Conservation (phyloP, 163 green algal species). For the Smithsoniella earleae region DNA sequence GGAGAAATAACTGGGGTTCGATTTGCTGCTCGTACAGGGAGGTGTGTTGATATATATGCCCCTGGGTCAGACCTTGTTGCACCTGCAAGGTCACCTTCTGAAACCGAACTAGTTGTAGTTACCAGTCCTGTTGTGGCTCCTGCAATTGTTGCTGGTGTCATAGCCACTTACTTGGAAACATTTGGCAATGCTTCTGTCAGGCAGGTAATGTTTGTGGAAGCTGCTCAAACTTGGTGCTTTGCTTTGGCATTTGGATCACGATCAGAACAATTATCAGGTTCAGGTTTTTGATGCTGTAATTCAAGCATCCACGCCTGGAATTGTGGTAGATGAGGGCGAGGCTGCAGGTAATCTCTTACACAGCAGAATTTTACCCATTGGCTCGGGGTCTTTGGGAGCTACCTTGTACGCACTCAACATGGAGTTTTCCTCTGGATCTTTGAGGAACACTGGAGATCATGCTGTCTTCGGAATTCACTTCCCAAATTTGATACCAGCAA, state of each 20-base stretch:
- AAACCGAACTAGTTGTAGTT: conserved; percentile 2
- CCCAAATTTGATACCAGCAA: background rate
- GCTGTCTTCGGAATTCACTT: conserved; percentile 10
- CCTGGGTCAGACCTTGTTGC: background rate
- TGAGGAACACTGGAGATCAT: background rate
- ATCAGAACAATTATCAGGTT: no score
- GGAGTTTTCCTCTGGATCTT: conserved; percentile 1
- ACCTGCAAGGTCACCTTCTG: background rate
- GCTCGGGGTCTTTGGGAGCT: background rate
- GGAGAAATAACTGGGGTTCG: background rate
- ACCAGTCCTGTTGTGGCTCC: conserved; percentile 22
- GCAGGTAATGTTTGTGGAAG: no score
- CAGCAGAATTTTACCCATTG: conserved; percentile 1
- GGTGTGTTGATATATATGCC: conserved; percentile 4
- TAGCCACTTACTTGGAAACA: background rate
- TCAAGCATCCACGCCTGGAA: background rate
- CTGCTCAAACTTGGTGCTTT: no score
- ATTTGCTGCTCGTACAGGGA: background rate
- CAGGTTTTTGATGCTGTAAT: background rate
- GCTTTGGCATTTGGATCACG: no score
- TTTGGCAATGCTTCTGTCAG: no score
- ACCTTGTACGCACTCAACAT: conserved; percentile 4
- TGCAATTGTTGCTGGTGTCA: conserved; percentile 20
- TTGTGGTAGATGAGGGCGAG: background rate
- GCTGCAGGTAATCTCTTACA: background rate